These are phyloP conservation scores for Penicillium cinerascens DNA, from an alignment of 495 filamentous ascomycete genomes.

Conservation along the genomic window DNA sequence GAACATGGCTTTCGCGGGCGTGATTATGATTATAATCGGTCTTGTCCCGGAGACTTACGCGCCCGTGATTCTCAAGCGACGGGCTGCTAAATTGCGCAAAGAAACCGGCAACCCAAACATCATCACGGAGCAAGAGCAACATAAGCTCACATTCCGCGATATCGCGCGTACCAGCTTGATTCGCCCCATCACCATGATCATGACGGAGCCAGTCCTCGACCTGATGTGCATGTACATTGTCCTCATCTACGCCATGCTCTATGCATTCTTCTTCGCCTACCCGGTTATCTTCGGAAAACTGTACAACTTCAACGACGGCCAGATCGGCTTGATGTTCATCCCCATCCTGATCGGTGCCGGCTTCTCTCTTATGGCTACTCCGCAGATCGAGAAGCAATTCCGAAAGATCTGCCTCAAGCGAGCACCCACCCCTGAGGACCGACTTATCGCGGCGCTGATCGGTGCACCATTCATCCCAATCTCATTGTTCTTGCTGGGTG, in stretches of 20 bases:
- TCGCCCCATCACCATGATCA: conserved; percentile 33
- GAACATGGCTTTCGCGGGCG: conserved; percentile 37
- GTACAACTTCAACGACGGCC: conserved; percentile 46
- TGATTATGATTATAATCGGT: conserved; percentile 45
- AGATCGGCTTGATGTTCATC: conserved; percentile 34
- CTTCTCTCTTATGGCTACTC: conserved; percentile 42
- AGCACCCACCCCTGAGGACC: conserved; percentile 33
- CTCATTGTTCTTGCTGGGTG: conserved; percentile 55
- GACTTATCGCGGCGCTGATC: conserved; percentile 32
- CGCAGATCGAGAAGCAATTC: conserved; percentile 36
- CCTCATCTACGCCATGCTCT: conserved; percentile 65
- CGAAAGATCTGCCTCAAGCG: conserved; percentile 16
- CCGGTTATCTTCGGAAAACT: conserved; percentile 53
- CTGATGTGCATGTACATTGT: conserved; percentile 64
- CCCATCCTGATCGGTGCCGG: conserved; percentile 51
- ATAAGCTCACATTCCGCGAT: conserved; percentile 25
- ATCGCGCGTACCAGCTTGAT: conserved; percentile 48
- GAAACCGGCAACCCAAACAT: conserved; percentile 55
- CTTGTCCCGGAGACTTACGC: conserved; percentile 62
- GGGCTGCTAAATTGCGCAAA: conserved; percentile 50
- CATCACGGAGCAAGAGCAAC: conserved; percentile 47
- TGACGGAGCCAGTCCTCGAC: conserved; percentile 53
- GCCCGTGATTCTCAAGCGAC: conserved; percentile 57
- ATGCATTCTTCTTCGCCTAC: conserved; percentile 74
- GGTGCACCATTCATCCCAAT: conserved; percentile 37